Conservation (phyloP, 495 filamentous ascomycete species). For the Tuber brumale region DNA sequence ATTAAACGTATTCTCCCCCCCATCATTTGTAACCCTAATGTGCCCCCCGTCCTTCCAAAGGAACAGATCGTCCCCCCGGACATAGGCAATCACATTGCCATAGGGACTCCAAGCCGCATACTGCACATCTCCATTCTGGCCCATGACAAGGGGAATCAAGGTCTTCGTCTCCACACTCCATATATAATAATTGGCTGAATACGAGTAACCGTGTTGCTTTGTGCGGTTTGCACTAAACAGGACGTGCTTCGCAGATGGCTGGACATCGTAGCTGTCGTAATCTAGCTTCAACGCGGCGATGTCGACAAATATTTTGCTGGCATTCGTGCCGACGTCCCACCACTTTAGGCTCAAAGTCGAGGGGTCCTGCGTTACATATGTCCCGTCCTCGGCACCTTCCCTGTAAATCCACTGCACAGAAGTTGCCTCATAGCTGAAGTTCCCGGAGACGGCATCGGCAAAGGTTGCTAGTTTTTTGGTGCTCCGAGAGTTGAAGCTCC, state of each 20-base stretch:
- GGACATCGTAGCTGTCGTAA: constrained; percentile 44
- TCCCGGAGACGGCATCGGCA: constrained; percentile 45
- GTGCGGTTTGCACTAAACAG: constrained; percentile 52
- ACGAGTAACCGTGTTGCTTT: constrained; percentile 54
- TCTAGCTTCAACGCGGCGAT: constrained; percentile 20
- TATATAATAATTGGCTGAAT: constrained; percentile 53
- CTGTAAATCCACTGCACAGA: constrained; percentile 48
- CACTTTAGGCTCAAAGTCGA: constrained; percentile 46
- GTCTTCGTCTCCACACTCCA: constrained; percentile 48
- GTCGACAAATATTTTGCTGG: constrained; percentile 48
- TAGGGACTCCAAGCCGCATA: constrained; percentile 50
- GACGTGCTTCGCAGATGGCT: constrained; percentile 47
- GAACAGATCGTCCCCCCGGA: constrained; percentile 53
- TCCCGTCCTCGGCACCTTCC: constrained; percentile 46
- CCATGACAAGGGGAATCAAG: constrained; percentile 46
- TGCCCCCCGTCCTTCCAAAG: constrained; percentile 48
- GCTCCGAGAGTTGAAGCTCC: not conserved
- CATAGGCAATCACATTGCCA: constrained; percentile 52
- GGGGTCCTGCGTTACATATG: constrained; percentile 44
- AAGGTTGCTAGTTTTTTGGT: constrained; percentile 44
- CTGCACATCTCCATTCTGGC: constrained; percentile 52
- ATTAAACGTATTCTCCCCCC: constrained; percentile 53
- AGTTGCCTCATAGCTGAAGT: constrained; percentile 40
- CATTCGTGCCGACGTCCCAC: constrained; percentile 49
- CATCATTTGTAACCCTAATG: constrained; percentile 51